Percentiles rank a stretch among this genome's conserved stretches.
These are phyloP conservation scores for Astrothelium subdiscretum DNA, from an alignment of 495 filamentous ascomycete species.

Conservation along the genomic window DNA sequence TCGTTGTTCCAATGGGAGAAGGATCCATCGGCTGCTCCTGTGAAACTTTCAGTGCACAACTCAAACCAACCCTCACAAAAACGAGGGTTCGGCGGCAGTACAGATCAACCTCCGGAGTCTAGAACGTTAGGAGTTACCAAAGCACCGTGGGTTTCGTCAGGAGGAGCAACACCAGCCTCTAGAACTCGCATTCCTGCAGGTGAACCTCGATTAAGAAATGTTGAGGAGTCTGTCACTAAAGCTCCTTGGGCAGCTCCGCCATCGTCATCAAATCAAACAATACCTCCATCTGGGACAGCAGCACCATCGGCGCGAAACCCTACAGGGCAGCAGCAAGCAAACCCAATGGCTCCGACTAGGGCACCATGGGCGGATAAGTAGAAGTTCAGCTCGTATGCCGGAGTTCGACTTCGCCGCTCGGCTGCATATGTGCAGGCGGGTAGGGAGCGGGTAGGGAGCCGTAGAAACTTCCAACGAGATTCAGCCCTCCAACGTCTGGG, in stretches of 20 bases:
- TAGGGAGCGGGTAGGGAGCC: not conserved
- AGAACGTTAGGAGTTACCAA: slow-evolving; percentile 20
- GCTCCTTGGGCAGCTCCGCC: slow-evolving; percentile 37
- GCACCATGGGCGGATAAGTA: slow-evolving; percentile 30
- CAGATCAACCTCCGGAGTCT: slow-evolving; percentile 12
- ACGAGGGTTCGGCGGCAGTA: not conserved
- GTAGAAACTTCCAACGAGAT: not conserved
- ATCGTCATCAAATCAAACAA: slow-evolving; percentile 9
- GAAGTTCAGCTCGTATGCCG: not conserved
- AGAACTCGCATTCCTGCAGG: not conserved
- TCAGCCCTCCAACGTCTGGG: not conserved
- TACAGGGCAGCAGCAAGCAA: slow-evolving; percentile 23
- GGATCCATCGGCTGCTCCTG: slow-evolving; percentile 48
- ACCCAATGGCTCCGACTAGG: slow-evolving; percentile 33
- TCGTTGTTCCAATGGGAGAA: slow-evolving; percentile 73
- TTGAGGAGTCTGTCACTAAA: slow-evolving; percentile 12
- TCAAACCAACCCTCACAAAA: slow-evolving; percentile 39
- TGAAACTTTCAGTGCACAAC: slow-evolving; percentile 42
- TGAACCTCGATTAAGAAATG: not conserved
- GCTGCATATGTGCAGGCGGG: not conserved
- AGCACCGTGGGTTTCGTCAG: slow-evolving; percentile 22
- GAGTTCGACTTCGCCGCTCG: not conserved
- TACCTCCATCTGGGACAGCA: slow-evolving; percentile 27
- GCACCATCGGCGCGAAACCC: slow-evolving; percentile 35
- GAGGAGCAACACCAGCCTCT: not conserved